Percentiles rank a stretch among this genome's conserved stretches.
These are phyloP conservation scores for Xylariaceae sp. DNA, from an alignment of 2,329 filamentous ascomycete genomes.

Conservation along the genomic window DNA sequence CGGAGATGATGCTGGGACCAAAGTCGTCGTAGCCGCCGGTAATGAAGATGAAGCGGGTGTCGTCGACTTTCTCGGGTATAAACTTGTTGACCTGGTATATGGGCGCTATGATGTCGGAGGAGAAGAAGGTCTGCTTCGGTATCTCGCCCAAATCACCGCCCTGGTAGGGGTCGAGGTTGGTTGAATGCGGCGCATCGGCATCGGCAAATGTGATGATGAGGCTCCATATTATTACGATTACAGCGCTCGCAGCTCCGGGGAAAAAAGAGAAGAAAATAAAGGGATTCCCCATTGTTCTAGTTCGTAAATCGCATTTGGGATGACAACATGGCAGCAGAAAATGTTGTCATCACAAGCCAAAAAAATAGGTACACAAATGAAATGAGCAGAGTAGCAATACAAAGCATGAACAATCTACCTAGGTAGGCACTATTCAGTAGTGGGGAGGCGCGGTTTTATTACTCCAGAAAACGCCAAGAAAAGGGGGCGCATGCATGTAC, in stretches of 20 bases:
- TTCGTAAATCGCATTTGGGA: neutral
- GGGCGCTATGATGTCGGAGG: constrained; percentile 10
- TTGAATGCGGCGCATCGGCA: constrained; percentile 9
- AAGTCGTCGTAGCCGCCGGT: constrained; percentile 12
- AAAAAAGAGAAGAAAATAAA: neutral
- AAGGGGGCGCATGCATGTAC: no score
- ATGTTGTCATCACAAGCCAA: neutral
- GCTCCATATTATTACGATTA: neutral
- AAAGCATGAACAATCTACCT: neutral
- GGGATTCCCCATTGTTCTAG: neutral
- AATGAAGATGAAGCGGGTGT: constrained; percentile 12
- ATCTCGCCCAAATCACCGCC: constrained; percentile 5
- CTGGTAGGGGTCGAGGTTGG: constrained; percentile 7
- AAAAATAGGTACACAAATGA: neutral
- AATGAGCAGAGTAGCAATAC: neutral
- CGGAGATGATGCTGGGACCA: constrained; percentile 16
- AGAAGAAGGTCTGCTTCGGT: constrained; percentile 13
- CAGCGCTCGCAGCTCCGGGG: neutral
- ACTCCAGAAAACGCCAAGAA: no score
- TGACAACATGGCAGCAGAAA: neutral
- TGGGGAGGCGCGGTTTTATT: no score
- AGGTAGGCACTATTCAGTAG: no score
- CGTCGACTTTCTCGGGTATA: constrained; percentile 4
- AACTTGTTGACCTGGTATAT: constrained; percentile 12
- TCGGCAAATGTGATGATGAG: neutral